Conservation (phyloP, 1,139 yeast genomes). For the Magnusiomyces magnusii region DNA sequence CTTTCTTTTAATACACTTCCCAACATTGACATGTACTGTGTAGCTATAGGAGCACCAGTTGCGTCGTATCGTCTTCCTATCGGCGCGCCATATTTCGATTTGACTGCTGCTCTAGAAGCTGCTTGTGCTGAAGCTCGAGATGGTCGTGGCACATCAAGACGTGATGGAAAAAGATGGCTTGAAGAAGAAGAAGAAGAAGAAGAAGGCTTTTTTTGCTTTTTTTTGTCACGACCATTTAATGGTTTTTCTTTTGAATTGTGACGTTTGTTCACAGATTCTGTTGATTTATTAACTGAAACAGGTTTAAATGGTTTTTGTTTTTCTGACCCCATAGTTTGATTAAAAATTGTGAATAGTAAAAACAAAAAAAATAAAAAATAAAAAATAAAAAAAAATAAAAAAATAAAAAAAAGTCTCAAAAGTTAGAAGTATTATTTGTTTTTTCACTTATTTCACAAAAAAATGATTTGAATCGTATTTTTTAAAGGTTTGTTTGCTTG, state of each 20-base stretch:
- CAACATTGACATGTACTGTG: slow-evolving; percentile 7
- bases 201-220: too few species aligned
- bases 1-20: background rate
- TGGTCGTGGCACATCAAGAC: background rate
- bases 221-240: background rate
- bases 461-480: too few species aligned
- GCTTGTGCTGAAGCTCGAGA: background rate
- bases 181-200: background rate
- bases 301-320: background rate
- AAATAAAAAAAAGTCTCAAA: too few species aligned
- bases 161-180: background rate
- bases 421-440: too few species aligned
- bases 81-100: slow-evolving; percentile 13
- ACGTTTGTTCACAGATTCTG: background rate
- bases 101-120: slow-evolving; percentile 1
- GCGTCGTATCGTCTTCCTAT: slow-evolving; percentile 15
- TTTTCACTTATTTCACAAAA: too few species aligned
- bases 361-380: too few species aligned
- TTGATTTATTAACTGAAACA: too few species aligned
- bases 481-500: too few species aligned
- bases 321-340: background rate
- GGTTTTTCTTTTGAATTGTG: background rate
- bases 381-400: too few species aligned
- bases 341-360: too few species aligned
- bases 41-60: slow-evolving; percentile 11